Evolutionary conservation across 1,139 yeast species (phyloP), one percentile per base, ranked within the genome.

Genomic region (Debaryomyces udenii): DNA sequence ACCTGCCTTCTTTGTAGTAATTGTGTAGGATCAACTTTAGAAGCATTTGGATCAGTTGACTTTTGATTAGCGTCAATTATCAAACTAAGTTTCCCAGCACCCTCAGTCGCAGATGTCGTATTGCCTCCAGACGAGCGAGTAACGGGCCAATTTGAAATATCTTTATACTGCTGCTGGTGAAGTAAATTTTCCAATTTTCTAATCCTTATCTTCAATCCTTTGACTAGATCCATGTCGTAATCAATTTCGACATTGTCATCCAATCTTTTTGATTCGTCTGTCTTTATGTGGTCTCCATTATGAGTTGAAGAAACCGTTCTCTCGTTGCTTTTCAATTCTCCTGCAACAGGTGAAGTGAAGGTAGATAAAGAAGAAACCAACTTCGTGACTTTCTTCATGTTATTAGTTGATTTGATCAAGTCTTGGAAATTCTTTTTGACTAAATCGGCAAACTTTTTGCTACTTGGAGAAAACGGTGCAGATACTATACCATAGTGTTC

Each of bases 131-230:
- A 17, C 4, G 28, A 9, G 9, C 29, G 35, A 13, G 31, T 51
- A 3, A 56, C 68, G 2, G 86, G 85, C 86, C 86, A 80, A 30
- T 69, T 73, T n/a, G 73, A 68, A 22, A 80, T 66, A 44, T 80
- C 77, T 38, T 76, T 75, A 53, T 76, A 80, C 47, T 78, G 85
- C 35, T 78, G 81, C 50, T 83, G 88, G 55, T 84, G 90, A 10
- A 86, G 59, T 24, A 84, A 60, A 43, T 76, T 80, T 51, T 86
- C 94, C 37, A 85, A 65, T 50, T 81, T 84, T 48, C 71, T 76
- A 17, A 85, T 81, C 41, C 90, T 62, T 14, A 70, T 60, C 52
- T 80, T 78, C 45, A 83, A 77, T 0, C 86, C 86, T 48, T 70
- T 72, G 3, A 81, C 64, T 9, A 77, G 49, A 32, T 70, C 65